A percentile compares a stretch with the other conserved stretches of the same genome.
These are phyloP conservation scores for Macrophomina pseudophaseolina DNA, from an alignment of 2,329 filamentous ascomycete genomes.

Conservation along the genomic window DNA sequence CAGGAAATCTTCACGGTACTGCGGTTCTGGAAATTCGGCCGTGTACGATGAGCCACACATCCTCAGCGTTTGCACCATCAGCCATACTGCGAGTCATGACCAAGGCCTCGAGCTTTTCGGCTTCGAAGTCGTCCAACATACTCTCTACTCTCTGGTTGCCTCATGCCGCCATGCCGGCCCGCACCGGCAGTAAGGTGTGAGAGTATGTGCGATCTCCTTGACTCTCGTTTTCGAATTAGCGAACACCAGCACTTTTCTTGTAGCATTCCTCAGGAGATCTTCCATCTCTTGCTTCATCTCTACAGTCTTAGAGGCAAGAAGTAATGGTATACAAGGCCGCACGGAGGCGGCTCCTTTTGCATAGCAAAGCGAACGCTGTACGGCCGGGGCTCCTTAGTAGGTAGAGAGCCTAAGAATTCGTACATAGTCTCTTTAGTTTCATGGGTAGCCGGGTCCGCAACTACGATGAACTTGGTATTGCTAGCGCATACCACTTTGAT, in stretches of 20 bases:
- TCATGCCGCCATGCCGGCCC: background rate
- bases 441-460: too few relatives aligned
- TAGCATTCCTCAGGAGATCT: background rate
- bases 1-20: background rate
- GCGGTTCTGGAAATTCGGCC: background rate
- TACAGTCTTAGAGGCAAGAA: background rate
- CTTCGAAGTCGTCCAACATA: background rate
- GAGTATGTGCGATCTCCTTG: background rate
- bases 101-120: background rate
- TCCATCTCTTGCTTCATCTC: background rate
- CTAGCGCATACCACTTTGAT: too few relatives aligned
- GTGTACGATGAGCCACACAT: background rate
- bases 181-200: background rate
- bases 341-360: background rate
- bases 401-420: too few relatives aligned
- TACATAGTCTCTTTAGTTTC: too few relatives aligned
- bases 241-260: background rate
- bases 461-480: too few relatives aligned
- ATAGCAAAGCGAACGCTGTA: background rate
- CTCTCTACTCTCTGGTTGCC: background rate
- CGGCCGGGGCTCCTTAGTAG: too few relatives aligned
- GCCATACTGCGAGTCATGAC: background rate
- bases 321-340: background rate
- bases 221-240: background rate
- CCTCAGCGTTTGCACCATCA: background rate